Evolutionary conservation across 257 asterid genomes (phyloP).

Genomic region (Solanum chmielewskii): DNA sequence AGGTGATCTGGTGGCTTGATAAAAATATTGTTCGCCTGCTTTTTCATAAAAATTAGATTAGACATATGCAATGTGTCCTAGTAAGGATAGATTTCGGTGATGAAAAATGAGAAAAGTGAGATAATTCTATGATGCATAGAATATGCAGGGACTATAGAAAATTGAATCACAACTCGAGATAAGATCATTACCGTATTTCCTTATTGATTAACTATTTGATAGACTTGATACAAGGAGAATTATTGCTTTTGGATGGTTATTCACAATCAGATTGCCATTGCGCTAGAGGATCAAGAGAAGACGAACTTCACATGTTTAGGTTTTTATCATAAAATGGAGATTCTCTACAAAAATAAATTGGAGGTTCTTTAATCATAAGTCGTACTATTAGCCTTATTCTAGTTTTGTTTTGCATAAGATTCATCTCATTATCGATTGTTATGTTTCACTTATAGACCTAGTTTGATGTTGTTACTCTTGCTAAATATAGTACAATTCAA

Average conservation of each 20-base stretch:
- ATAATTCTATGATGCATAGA: too few relatives aligned
- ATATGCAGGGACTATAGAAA: background rate
- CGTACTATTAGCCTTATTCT: too few relatives aligned
- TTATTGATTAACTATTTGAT: background rate
- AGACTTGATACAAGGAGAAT: background rate
- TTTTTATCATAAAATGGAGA: background rate
- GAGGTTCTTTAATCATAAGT: background rate
- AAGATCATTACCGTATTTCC: background rate
- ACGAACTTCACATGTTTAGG: background rate
- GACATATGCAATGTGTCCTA: too few relatives aligned
- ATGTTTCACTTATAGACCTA: background rate
- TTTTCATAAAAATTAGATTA: too few relatives aligned
- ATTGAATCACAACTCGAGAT: too few relatives aligned
- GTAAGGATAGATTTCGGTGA: too few relatives aligned
- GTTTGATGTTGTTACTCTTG: background rate
- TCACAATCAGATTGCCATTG: background rate
- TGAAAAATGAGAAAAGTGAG: too few relatives aligned
- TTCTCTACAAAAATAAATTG: too few relatives aligned
- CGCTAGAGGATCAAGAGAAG: background rate
- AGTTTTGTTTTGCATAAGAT: background rate
- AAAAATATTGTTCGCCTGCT: too few relatives aligned
- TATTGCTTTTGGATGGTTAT: background rate
- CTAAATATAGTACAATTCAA: too few relatives aligned
- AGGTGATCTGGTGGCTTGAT: too few relatives aligned
- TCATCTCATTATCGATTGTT: background rate